Base-by-base conservation (phyloP, 495 filamentous ascomycete species). In the Aspergillus campestris region DNA sequence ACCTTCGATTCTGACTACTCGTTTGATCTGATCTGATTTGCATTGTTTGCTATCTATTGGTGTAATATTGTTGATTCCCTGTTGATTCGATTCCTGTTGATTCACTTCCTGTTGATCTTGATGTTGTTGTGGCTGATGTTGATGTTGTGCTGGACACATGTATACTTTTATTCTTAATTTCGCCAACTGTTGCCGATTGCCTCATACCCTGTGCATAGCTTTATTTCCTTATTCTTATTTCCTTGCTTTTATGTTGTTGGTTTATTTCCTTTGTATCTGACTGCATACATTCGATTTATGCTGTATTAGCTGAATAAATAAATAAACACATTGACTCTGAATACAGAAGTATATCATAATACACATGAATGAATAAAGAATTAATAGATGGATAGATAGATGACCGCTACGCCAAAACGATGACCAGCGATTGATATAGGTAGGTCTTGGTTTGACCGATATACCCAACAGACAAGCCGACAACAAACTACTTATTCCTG, bases 61-160 rank as follows among this genome's bases (percentile, higher is more conserved):
- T 57, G 47, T 58, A 52, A 50, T 48, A 40, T 57, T 42, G 44
- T 24, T 24, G 18, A 24, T 24, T 24, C 18, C 18, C 18, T 52
- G 40, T 52, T 51, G 18, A 40, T 46, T 39, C 44, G 29, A 30
- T 35, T 33, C 38, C 47, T 28, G 45, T 27, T 44, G 47, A 32
- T 49, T 49, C 35, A n/a, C n/a, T 38, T 43, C 35, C 5, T 34
- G 14, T 33, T 44, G 38, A 39, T 27, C 29, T 40, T 47, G 32
- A 42, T 40, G 40, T 38, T 53, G 38, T 40, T 34, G 35, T 36
- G n/a, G n/a, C n/a, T n/a, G n/a, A n/a, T n/a, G n/a, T n/a, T n/a
- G n/a, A n/a, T 53, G 14, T 36, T 54, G 55, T 61, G 58, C 58
- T 61, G 58, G 58, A 32, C 58, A 61, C 55, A 53, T 58, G 55